Evolutionary conservation across 768 basidiomycete species (phyloP).

Genomic region (Daedaleopsis nitida): DNA sequence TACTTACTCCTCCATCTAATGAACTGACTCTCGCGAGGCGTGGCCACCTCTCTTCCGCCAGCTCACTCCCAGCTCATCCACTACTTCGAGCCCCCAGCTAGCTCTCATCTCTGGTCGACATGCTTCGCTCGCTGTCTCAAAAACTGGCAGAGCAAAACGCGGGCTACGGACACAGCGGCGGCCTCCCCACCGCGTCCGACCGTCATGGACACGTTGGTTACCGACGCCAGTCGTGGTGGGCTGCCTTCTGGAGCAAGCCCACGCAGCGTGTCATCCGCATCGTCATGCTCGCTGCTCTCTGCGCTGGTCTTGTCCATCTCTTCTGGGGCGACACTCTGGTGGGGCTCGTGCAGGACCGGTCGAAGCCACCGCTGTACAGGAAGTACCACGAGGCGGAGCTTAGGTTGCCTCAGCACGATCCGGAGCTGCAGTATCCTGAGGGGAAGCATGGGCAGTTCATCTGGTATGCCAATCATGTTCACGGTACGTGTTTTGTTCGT

Average conservation of each 20-base stretch:
- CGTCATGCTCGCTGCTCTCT: neutral
- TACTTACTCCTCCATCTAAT: too few relatives aligned
- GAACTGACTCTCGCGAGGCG: too few relatives aligned
- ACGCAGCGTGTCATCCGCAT: slow-evolving; percentile 4
- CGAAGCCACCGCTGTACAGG: slow-evolving; percentile 29
- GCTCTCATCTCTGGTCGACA: neutral
- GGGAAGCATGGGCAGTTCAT: slow-evolving; percentile 25
- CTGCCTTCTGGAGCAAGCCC: slow-evolving; percentile 9
- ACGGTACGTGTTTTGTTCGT: slow-evolving; percentile 8
- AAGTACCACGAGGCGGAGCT: slow-evolving; percentile 29
- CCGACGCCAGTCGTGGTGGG: slow-evolving; percentile 5
- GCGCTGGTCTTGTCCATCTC: slow-evolving; percentile 1
- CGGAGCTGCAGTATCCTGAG: slow-evolving; percentile 29
- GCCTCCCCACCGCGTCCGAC: slow-evolving; percentile 10
- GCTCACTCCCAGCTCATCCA: too few relatives aligned
- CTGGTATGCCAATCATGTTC: slow-evolving; percentile 25
- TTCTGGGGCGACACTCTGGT: slow-evolving; percentile 7
- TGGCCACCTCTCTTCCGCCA: too few relatives aligned
- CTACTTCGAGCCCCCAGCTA: too few relatives aligned
- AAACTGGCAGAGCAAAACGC: neutral
- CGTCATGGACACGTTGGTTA: neutral
- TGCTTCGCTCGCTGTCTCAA: slow-evolving; percentile 15
- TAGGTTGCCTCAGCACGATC: slow-evolving; percentile 32
- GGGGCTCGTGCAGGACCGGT: neutral
- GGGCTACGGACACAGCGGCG: neutral